Evolutionary conservation across 2,329 filamentous ascomycete species (phyloP).

Genomic region (Fusarium sp.): DNA sequence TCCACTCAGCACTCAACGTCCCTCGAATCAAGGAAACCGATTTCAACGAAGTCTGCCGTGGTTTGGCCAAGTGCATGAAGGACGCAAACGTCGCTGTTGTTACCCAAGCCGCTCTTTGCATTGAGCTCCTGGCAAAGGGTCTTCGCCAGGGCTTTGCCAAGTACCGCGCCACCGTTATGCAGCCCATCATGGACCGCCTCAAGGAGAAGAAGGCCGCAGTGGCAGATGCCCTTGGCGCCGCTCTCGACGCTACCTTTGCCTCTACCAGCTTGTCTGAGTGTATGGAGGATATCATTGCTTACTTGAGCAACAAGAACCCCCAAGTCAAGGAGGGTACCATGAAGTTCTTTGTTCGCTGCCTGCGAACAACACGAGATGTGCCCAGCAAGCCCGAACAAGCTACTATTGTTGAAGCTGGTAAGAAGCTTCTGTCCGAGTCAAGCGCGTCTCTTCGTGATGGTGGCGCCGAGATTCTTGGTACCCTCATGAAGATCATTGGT

Average conservation of each 20-base stretch:
- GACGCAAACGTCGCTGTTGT: constrained; percentile 97
- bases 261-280: constrained; percentile 83
- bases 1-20: constrained; percentile 81
- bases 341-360: constrained; percentile 89
- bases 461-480: constrained; percentile 91
- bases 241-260: constrained; percentile 76
- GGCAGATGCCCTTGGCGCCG: constrained; percentile 85
- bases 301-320: constrained; percentile 92
- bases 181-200: constrained; percentile 91
- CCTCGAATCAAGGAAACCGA: constrained; percentile 92
- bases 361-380: constrained; percentile 84
- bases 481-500: constrained; percentile 98
- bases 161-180: constrained; percentile 83
- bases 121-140: constrained; percentile 89
- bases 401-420: constrained; percentile 85
- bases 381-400: constrained; percentile 87
- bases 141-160: constrained; percentile 81
- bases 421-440: constrained; percentile 90
- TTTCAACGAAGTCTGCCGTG: constrained; percentile 84
- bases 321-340: constrained; percentile 97
- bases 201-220: constrained; percentile 97
- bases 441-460: constrained; percentile 87
- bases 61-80: constrained; percentile 96
- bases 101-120: constrained; percentile 90
- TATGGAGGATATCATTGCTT: constrained; percentile 89